Percentiles rank a stretch among this genome's conserved stretches.
These are phyloP conservation scores for Stentor coeruleus DNA, from an alignment of 73 alveolate genomes.

Conservation along the genomic window DNA sequence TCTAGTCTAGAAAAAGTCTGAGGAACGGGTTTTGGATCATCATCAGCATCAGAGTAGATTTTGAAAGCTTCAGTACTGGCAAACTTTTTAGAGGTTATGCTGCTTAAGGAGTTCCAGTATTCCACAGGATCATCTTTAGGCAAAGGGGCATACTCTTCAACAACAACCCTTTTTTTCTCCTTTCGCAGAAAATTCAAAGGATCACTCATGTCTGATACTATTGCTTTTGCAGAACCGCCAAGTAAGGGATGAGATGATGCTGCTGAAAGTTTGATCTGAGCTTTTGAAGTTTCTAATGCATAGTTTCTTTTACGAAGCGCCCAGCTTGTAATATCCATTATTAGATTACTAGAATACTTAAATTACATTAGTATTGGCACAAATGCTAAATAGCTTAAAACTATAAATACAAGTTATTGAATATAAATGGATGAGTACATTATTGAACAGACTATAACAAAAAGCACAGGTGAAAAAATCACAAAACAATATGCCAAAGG, in stretches of 20 bases:
- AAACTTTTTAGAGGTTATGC: not conserved
- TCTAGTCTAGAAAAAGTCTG: not conserved
- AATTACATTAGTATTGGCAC: not conserved
- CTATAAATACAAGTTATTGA: not conserved
- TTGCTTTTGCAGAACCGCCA: not conserved
- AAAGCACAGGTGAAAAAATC: not conserved
- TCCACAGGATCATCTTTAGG: conserved; percentile 23
- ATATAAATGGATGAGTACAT: not conserved
- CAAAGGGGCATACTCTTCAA: not conserved
- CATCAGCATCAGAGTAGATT: not conserved
- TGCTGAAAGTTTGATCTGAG: not conserved
- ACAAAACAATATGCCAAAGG: not conserved
- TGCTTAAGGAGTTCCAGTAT: conserved; percentile 11
- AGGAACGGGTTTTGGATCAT: conserved; percentile 3
- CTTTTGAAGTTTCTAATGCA: conserved; percentile 8
- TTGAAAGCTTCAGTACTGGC: conserved; percentile 3
- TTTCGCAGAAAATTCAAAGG: not conserved
- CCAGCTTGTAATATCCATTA: conserved; percentile 26
- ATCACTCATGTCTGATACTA: not conserved
- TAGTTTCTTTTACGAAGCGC: conserved; percentile 21
- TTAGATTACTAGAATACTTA: not conserved
- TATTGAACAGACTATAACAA: not conserved
- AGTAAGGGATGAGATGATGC: not conserved
- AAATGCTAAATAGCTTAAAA: not conserved
- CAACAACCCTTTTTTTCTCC: not conserved